Base-by-base conservation (phyloP, 2,329 filamentous ascomycete genomes). In the Coniochaeta sp. region DNA sequence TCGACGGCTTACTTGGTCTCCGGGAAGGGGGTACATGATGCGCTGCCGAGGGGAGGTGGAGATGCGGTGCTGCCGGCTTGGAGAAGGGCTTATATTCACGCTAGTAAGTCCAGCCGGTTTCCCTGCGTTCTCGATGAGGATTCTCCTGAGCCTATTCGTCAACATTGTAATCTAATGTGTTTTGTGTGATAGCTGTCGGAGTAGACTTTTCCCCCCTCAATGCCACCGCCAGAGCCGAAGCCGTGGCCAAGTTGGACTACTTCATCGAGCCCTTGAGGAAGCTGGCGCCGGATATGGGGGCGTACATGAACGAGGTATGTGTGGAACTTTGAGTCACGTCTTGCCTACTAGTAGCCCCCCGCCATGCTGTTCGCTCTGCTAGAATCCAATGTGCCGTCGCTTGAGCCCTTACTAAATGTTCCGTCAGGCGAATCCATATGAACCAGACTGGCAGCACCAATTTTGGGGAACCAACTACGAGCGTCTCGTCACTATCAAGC, bases 401-500 rank as follows among this genome's bases (percentile, higher is more conserved):
- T 33, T 36, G 6, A 36, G 12, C 34, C 34, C 12, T 14, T 36
- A 3, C 34, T 12, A 12, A 36, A 6, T 33, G 31, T 6, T 12
- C 7, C 34, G 12, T 12, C 26, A 61, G 58, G 59, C 62, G n/a
- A 59, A 59, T 57, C 61, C 44, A 14, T 65, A 64, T 24, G 65
- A 67, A 52, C 47, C 61, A 6, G 58, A 66, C 40, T 67, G 60
- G 59, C 63, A 67, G 59, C 36, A 65, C 1, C 63, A 63, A 1
- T 72, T 72, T 61, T 72, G 69, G 67, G 66, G 66, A 1, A 44
- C 43, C 14, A 73, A 76, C 44, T 77, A 76, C 59, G 61, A 64
- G 8, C 69, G 69, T 3, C 65, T 78, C 58, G 67, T 72, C 24
- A 50, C 62, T 26, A 72, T 77, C 58, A 78, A 78, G 65, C 62